Conservation (phyloP, 2,329 filamentous ascomycete genomes). For the Periconia sp. region DNA sequence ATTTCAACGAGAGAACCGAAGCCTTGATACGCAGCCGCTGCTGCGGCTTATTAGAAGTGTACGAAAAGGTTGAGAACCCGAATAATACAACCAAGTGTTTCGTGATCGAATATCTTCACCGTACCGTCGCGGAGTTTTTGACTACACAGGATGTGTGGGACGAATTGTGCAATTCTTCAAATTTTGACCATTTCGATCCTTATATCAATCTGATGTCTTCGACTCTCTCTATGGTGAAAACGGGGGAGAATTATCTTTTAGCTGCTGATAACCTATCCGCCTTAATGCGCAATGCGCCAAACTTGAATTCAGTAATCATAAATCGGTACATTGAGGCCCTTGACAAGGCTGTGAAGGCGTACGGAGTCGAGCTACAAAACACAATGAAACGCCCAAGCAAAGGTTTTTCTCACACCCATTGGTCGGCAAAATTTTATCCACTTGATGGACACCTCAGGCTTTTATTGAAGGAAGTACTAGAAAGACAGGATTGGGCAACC, state of each 20-base stretch:
- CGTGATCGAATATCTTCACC: slow-evolving; percentile 8
- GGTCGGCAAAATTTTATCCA: background rate
- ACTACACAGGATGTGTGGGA: slow-evolving; percentile 1
- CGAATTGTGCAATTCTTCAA: slow-evolving; percentile 3
- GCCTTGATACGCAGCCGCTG: slow-evolving; percentile 12
- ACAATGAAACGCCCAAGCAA: background rate
- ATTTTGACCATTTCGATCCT: slow-evolving; percentile 4
- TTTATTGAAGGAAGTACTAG: background rate
- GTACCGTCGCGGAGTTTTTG: slow-evolving; percentile 15
- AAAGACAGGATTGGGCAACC: background rate
- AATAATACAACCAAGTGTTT: background rate
- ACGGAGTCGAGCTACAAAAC: background rate
- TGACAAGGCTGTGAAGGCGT: background rate
- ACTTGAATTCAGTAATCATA: background rate
- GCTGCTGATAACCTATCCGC: background rate
- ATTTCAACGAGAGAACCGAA: background rate
- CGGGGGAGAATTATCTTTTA: background rate
- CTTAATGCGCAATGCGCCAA: background rate
- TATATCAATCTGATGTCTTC: background rate
- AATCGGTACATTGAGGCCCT: background rate
- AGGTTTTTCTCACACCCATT: background rate
- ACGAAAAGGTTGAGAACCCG: background rate
- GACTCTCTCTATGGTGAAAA: slow-evolving; percentile 4
- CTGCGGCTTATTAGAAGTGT: slow-evolving; percentile 10
- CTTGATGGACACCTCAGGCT: background rate